phyloP scores from a whole-genome alignment of 306 rosid genomes.

The Aeschynomene evenia region DNA sequence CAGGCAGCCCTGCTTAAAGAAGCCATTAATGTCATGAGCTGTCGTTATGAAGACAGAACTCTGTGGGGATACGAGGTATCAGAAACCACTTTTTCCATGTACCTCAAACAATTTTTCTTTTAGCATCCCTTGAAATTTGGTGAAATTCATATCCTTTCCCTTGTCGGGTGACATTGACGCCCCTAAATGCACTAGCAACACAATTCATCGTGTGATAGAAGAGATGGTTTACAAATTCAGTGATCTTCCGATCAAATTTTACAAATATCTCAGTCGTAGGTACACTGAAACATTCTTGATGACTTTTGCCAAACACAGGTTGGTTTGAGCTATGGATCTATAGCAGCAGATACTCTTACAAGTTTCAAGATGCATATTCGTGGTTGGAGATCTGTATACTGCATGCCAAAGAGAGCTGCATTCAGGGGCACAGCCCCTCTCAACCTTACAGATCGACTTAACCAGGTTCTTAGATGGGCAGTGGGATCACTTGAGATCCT shows the following conservation, averaged over 20 bases:
- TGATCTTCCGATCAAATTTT: too few species aligned
- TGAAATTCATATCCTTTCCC: too few species aligned
- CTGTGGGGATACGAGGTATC: conserved; percentile 92
- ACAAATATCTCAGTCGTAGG: too few species aligned
- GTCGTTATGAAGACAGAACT: conserved; percentile 89
- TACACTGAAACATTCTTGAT: conserved; percentile 22
- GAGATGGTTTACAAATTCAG: too few species aligned
- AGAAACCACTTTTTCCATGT: conserved; percentile 11
- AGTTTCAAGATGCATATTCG: conserved; percentile 89
- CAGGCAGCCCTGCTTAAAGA: conserved; percentile 86
- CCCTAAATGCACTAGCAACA: too few species aligned
- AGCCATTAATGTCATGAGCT: conserved; percentile 88
- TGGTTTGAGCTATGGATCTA: conserved; percentile 88
- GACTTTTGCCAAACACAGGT: conserved; percentile 48
- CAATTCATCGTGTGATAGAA: too few species aligned
- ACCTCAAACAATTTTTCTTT: not conserved
- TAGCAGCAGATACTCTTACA: conserved; percentile 79
- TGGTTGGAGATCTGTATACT: conserved; percentile 93
- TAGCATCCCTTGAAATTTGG: too few species aligned
- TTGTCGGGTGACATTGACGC: too few species aligned
- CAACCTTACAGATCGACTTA: conserved; percentile 89
- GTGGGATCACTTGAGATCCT: conserved; percentile 93
- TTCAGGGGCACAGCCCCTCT: conserved; percentile 95
- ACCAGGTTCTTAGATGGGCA: conserved; percentile 95
- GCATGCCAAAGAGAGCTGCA: conserved; percentile 82